phyloP scores from a whole-genome alignment of 116 monocot species.

The Zostera marina region DNA sequence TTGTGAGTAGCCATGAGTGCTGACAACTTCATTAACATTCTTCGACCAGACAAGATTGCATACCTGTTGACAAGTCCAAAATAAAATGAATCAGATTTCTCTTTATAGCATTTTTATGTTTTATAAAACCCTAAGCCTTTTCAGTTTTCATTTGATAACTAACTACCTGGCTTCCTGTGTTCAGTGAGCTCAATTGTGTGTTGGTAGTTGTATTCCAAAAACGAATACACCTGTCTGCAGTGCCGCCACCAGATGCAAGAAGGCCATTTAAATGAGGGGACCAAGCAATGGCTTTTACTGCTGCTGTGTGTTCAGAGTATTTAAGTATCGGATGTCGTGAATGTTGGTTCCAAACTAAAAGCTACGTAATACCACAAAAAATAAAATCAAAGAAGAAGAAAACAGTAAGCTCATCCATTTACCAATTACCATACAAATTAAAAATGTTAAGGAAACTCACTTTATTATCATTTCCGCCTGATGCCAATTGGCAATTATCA shows the following conservation, averaged over 20 bases:
- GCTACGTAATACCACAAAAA: conserved; percentile 25
- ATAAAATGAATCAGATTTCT: neutral
- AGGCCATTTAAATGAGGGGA: conserved; percentile 94
- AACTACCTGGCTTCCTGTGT: conserved; percentile 96
- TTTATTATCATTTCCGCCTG: conserved; percentile 98
- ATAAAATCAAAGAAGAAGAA: neutral
- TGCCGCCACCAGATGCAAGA: conserved; percentile 96
- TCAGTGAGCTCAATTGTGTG: conserved; percentile 61
- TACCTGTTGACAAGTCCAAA: conserved; percentile 22
- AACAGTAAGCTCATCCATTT: neutral
- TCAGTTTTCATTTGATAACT: neutral
- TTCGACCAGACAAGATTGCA: conserved; percentile 97
- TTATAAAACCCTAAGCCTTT: too few species aligned
- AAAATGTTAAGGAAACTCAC: conserved; percentile 26
- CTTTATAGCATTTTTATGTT: too few species aligned
- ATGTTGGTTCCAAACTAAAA: conserved; percentile 96
- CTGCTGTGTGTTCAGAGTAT: conserved; percentile 95
- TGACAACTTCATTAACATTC: conserved; percentile 90
- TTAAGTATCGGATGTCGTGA: conserved; percentile 79
- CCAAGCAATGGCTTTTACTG: conserved; percentile 99
- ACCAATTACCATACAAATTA: neutral
- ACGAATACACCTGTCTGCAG: conserved; percentile 90
- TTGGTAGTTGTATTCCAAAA: conserved; percentile 98
- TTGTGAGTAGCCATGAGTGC: conserved; percentile 94
- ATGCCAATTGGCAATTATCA: conserved; percentile 93